Percentiles rank a stretch among this genome's conserved stretches.
Evolutionary conservation across 1,284 basidiomycete genomes (phyloP).

Genomic region (Cryptococcus wingfieldii): DNA sequence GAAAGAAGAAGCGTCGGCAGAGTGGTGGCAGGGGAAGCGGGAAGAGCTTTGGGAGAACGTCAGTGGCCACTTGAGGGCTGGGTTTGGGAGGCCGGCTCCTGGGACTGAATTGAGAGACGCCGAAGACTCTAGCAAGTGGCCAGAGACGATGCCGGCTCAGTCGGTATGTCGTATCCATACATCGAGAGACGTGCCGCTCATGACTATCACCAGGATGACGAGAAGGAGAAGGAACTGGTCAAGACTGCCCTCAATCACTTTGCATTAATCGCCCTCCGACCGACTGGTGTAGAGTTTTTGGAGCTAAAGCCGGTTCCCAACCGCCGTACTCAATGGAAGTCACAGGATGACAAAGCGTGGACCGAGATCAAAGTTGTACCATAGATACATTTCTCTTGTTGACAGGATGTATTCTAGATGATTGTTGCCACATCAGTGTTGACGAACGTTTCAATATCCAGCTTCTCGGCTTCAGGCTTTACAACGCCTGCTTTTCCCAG

Average conservation of each 20-base stretch:
- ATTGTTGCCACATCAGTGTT: conserved; percentile 56
- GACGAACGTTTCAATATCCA: conserved; percentile 61
- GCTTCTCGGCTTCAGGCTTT: conserved; percentile 57
- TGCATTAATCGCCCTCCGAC: conserved; percentile 39
- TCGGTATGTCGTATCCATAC: conserved; percentile 20
- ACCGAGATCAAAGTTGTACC: conserved; percentile 32
- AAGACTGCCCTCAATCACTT: conserved; percentile 35
- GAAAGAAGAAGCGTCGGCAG: conserved; percentile 17
- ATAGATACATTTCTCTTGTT: conserved; percentile 2
- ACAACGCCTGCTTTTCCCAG: conserved; percentile 73
- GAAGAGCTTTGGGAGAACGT: conserved; percentile 32
- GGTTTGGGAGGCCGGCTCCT: conserved; percentile 42
- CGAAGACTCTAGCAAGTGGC: conserved; percentile 32
- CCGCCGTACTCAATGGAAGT: conserved; percentile 31
- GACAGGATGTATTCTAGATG: conserved; percentile 24
- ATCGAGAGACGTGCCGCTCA: background rate
- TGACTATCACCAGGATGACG: conserved; percentile 18
- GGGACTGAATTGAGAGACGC: conserved; percentile 33
- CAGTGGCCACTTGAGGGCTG: conserved; percentile 42
- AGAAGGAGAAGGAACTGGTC: conserved; percentile 30
- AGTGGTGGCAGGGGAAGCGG: conserved; percentile 42
- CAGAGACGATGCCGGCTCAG: conserved; percentile 23
- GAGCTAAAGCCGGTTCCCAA: conserved; percentile 44
- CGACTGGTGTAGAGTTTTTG: conserved; percentile 38
- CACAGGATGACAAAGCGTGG: conserved; percentile 18